Base-by-base conservation (phyloP, 2,329 filamentous ascomycete genomes). In the Xylariaceae sp. region DNA sequence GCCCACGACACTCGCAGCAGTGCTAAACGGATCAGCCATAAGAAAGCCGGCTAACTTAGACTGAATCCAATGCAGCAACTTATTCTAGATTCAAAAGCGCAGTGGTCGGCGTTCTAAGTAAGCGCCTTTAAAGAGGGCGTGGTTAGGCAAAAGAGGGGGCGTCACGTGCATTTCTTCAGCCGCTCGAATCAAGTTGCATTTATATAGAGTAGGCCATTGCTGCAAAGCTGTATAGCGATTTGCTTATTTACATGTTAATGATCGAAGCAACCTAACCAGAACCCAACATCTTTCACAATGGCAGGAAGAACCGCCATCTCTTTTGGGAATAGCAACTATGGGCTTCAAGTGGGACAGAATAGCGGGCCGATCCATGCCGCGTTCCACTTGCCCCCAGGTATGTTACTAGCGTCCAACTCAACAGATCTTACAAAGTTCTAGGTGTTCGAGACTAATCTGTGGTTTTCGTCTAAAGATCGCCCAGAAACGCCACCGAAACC, bases 341-440 rank as follows among this genome's bases (percentile, higher is more conserved):
- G 44, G 18, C 4, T 40, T 40, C 44, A 48, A 24, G 44, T 40
- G 44, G 44, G 44, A 16, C 44, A 48, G 11, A 40, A 40, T 32
- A 39, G 26, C 18, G 44, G 44, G 18, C 24, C 24, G 11, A 32
- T 48, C 11, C n/a, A n/a, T n/a, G n/a, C n/a, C n/a, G n/a, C n/a
- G n/a, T n/a, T n/a, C n/a, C 44, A 47, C 16, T 39, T 48, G 26
- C 4, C 24, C 11, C 33, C 23, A n/a, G 44, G 44, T 48, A 32
- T 11, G 44, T 30, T 32, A n/a, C n/a, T n/a, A n/a, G n/a, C n/a
- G n/a, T n/a, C n/a, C n/a, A n/a, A n/a, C n/a, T n/a, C n/a, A n/a
- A n/a, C n/a, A n/a, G n/a, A n/a, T n/a, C n/a, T n/a, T n/a, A n/a
- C n/a, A n/a, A n/a, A n/a, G n/a, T n/a, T n/a, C n/a, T n/a, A n/a